Evolutionary conservation across 2,329 filamentous ascomycete genomes (phyloP).

Genomic region (Penicillium sp.): DNA sequence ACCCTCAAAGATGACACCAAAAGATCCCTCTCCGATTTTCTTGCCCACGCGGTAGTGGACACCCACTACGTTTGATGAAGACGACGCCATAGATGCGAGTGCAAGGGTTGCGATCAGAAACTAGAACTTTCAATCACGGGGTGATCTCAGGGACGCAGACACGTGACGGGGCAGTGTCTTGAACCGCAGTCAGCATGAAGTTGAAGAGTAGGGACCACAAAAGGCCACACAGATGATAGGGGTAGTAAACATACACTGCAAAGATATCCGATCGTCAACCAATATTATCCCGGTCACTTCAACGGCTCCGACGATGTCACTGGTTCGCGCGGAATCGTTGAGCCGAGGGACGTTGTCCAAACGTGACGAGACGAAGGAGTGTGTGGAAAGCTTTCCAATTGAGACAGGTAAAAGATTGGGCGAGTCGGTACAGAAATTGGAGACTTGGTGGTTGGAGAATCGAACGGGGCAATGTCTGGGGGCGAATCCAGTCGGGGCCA

Average conservation of each 20-base stretch:
- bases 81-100: constrained; percentile 67
- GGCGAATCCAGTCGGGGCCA: constrained; percentile 5
- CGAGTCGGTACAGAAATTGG: constrained; percentile 9
- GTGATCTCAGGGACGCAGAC: constrained; percentile 19
- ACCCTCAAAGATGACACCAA: constrained; percentile 98
- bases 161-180: constrained; percentile 20
- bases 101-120: constrained; percentile 12
- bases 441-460: constrained; percentile 5
- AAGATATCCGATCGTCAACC: constrained; percentile 1
- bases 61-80: constrained; percentile 94
- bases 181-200: constrained; percentile 18
- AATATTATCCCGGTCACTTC: constrained; percentile 4
- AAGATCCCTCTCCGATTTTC: constrained; percentile 98
- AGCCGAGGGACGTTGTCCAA: not conserved
- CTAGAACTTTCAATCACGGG: constrained; percentile 18
- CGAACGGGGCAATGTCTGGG: constrained; percentile 8
- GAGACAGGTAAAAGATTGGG: constrained; percentile 10
- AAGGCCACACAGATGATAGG: not conserved
- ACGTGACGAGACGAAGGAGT: not conserved
- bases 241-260: constrained; percentile 6
- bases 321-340: constrained; percentile 6
- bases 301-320: constrained; percentile 10
- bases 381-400: not conserved
- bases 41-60: constrained; percentile 98
- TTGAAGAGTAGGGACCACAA: not conserved